Percentiles rank a stretch among this genome's conserved stretches.
Conservation (phyloP, 495 filamentous ascomycete genomes). For the Geopyxis carbonaria region DNA sequence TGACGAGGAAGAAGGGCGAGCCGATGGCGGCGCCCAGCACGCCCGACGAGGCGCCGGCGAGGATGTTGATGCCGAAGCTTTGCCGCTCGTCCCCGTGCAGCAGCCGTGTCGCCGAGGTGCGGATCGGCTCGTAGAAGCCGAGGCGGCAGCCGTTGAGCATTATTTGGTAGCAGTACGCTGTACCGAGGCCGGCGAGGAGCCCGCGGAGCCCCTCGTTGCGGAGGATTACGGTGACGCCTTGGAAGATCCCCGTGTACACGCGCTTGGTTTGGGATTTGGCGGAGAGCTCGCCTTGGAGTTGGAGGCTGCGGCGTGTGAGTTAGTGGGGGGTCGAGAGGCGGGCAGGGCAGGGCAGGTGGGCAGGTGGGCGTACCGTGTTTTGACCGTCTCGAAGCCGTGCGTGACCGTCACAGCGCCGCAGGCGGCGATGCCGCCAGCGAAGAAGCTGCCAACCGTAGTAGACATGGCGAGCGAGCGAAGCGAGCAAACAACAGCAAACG, state of each 20-base stretch:
- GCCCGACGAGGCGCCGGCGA: slow-evolving; percentile 72
- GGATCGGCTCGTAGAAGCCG: slow-evolving; percentile 94
- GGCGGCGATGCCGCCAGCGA: slow-evolving; percentile 89
- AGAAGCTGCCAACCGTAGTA: slow-evolving; percentile 42
- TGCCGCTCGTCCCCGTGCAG: slow-evolving; percentile 62
- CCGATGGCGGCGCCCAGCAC: slow-evolving; percentile 79
- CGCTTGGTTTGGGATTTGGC: slow-evolving; percentile 63
- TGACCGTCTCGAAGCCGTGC: slow-evolving; percentile 96
- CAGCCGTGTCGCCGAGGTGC: slow-evolving; percentile 37
- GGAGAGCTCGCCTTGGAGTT: slow-evolving; percentile 92
- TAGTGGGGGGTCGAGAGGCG: slow-evolving; percentile 3
- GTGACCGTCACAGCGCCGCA: slow-evolving; percentile 96
- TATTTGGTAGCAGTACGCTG: slow-evolving; percentile 96
- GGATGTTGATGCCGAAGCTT: slow-evolving; percentile 77
- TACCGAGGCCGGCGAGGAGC: slow-evolving; percentile 75
- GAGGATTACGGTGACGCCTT: slow-evolving; percentile 78
- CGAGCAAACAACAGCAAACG: not conserved
- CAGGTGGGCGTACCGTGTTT: slow-evolving; percentile 75
- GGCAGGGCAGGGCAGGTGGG: not conserved
- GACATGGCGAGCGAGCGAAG: slow-evolving; percentile 11
- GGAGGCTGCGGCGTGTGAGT: slow-evolving; percentile 42
- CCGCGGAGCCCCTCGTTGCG: slow-evolving; percentile 78
- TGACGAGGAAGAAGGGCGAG: slow-evolving; percentile 96
- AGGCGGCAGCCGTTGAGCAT: slow-evolving; percentile 90
- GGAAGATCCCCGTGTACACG: slow-evolving; percentile 81